Conservation (phyloP, 192 early-diverging fungal genomes). For the Gryganskiella cystojenkinii region DNA sequence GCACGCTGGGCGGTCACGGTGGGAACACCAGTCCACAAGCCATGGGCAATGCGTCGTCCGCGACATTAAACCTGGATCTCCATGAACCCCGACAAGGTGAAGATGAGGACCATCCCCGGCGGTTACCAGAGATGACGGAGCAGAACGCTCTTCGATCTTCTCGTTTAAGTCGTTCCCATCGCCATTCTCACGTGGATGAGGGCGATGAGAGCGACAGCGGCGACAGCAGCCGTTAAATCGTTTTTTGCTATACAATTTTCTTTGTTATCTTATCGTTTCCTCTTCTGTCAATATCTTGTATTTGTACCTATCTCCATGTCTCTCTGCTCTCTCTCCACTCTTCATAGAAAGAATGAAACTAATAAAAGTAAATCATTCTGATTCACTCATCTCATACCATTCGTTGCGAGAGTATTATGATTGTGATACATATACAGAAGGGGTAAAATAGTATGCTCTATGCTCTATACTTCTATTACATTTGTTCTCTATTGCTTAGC, state of each 20-base stretch:
- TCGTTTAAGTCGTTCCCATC: background rate
- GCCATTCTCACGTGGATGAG: constrained; percentile 9
- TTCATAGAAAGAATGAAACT: too few species aligned
- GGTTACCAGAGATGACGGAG: constrained; percentile 41
- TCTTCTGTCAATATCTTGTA: too few species aligned
- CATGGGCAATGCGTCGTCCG: constrained; percentile 11
- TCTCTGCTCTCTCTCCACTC: too few species aligned
- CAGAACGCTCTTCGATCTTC: background rate
- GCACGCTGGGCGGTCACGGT: constrained; percentile 5
- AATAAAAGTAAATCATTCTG: too few species aligned
- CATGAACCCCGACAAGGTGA: constrained; percentile 29
- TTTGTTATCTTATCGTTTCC: too few species aligned
- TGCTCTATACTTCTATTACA: too few species aligned
- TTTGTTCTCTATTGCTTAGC: constrained; percentile 6
- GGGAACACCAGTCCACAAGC: background rate
- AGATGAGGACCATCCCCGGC: constrained; percentile 24
- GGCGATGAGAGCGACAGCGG: constrained; percentile 20
- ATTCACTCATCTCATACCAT: too few species aligned
- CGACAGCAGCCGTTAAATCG: background rate
- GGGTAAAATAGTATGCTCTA: too few species aligned
- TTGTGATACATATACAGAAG: too few species aligned
- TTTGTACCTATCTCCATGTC: too few species aligned
- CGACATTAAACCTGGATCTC: constrained; percentile 41
- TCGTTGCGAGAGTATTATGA: too few species aligned
- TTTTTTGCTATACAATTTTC: too few species aligned